Conservation (phyloP, 1,139 yeast species). For the Lodderomyces pseudojiufengensis region DNA sequence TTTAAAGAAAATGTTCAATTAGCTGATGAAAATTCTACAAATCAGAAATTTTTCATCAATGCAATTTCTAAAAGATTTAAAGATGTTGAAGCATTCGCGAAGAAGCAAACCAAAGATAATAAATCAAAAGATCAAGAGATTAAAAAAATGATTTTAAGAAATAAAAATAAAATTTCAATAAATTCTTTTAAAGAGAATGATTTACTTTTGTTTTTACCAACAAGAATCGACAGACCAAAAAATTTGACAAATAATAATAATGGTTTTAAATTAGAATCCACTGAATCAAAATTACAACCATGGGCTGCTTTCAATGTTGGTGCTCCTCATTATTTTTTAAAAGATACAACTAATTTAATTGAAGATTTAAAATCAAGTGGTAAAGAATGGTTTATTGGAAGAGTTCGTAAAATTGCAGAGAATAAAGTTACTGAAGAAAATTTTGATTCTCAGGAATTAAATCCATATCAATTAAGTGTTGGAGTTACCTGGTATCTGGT, state of each 20-base stretch:
- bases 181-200: conserved; percentile 66
- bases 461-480: conserved; percentile 48
- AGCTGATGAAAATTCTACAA: conserved; percentile 21
- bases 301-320: conserved; percentile 89
- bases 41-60: conserved; percentile 48
- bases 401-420: conserved; percentile 50
- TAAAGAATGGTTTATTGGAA: conserved; percentile 72
- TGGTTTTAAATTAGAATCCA: not conserved
- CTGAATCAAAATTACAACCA: conserved; percentile 39
- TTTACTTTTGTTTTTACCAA: conserved; percentile 78
- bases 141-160: conserved; percentile 30
- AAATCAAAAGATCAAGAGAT: conserved; percentile 48
- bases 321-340: conserved; percentile 71
- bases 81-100: conserved; percentile 90
- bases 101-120: conserved; percentile 76
- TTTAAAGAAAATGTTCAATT: conserved; percentile 37
- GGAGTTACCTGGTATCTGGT: conserved; percentile 51
- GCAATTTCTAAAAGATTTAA: conserved; percentile 75
- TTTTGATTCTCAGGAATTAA: conserved; percentile 24
- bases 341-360: conserved; percentile 23
- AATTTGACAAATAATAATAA: conserved; percentile 15
- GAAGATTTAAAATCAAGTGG: conserved; percentile 18
- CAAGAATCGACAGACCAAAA: conserved; percentile 45
- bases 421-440: conserved; percentile 39
- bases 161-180: conserved; percentile 57